A percentile compares a stretch with the other conserved stretches of the same genome.
These are phyloP conservation scores for Scleroderma citrinum DNA, from an alignment of 768 basidiomycete genomes.

Conservation along the genomic window DNA sequence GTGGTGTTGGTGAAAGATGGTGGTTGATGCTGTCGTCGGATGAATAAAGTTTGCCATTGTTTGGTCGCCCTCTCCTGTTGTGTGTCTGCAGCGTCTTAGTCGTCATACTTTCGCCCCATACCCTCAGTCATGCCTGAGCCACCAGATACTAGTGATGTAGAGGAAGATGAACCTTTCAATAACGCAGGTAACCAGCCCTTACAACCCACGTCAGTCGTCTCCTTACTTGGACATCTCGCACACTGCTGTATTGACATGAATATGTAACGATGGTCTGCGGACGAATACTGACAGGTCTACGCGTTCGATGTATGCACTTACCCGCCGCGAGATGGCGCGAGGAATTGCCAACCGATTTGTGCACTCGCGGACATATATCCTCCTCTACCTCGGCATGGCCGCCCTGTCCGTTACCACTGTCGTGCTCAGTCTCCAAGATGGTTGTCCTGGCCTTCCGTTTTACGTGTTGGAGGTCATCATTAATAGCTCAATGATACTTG, in stretches of 20 bases:
- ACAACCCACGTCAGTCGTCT: constrained; percentile 25
- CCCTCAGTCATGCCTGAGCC: constrained; percentile 32
- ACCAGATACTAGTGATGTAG: constrained; percentile 26
- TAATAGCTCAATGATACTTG: constrained; percentile 88
- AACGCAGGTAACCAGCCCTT: constrained; percentile 14
- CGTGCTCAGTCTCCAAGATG: constrained; percentile 72
- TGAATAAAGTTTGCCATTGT: background rate
- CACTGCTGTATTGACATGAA: too few species aligned
- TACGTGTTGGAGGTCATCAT: constrained; percentile 87
- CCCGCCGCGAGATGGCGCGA: constrained; percentile 73
- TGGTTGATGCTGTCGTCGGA: too few species aligned
- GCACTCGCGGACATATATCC: constrained; percentile 81
- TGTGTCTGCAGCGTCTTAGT: constrained; percentile 5
- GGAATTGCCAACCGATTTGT: constrained; percentile 89
- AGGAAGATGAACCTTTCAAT: constrained; percentile 34
- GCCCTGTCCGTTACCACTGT: constrained; percentile 83
- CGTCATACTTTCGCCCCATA: constrained; percentile 1
- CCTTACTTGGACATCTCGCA: constrained; percentile 4
- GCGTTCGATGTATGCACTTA: constrained; percentile 81
- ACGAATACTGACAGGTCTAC: constrained; percentile 43
- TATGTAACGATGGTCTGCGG: background rate
- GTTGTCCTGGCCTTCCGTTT: constrained; percentile 83
- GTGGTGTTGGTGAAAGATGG: constrained; percentile 6
- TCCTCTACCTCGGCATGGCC: constrained; percentile 87
- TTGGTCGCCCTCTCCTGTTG: background rate